Percentiles rank a stretch among this genome's conserved stretches.
Conservation (phyloP, 148 eudicot species). For the Pharnaceum exiguum region DNA sequence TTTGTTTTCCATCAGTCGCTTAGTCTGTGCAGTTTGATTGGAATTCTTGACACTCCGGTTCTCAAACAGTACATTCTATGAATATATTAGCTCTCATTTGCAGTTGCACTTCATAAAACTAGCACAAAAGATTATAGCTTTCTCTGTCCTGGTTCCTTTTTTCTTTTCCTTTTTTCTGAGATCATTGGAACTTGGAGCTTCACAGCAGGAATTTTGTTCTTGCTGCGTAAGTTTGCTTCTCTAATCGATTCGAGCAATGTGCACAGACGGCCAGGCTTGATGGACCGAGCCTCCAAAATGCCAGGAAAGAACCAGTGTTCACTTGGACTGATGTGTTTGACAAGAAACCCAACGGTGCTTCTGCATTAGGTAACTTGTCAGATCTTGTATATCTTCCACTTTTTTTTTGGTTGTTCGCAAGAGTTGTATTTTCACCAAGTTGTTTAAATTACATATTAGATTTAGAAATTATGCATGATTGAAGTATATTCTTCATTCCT, state of each 20-base stretch:
- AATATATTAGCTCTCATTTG: too few relatives aligned
- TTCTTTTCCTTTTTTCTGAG: neutral
- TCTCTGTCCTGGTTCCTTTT: too few relatives aligned
- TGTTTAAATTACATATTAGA: too few relatives aligned
- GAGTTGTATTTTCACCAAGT: too few relatives aligned
- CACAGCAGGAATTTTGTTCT: neutral
- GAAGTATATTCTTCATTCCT: too few relatives aligned
- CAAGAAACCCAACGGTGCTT: slow-evolving; percentile 37
- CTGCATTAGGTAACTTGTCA: slow-evolving; percentile 35
- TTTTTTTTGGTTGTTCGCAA: neutral
- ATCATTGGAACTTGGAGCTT: neutral
- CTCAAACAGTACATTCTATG: too few relatives aligned
- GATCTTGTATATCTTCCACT: neutral
- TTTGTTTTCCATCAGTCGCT: too few relatives aligned
- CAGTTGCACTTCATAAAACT: too few relatives aligned
- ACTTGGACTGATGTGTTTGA: slow-evolving; percentile 85
- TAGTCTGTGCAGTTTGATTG: too few relatives aligned
- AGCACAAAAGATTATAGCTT: too few relatives aligned
- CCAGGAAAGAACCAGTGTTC: slow-evolving; percentile 48
- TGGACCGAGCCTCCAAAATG: slow-evolving; percentile 52
- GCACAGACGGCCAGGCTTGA: slow-evolving; percentile 86
- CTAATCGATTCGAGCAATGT: slow-evolving; percentile 8
- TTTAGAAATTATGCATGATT: too few relatives aligned
- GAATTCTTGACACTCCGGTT: too few relatives aligned
- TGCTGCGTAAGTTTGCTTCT: neutral